A percentile compares a stretch with the other conserved stretches of the same genome.
Conservation (phyloP, 2,329 filamentous ascomycete genomes). For the Juglanconis juglandina region DNA sequence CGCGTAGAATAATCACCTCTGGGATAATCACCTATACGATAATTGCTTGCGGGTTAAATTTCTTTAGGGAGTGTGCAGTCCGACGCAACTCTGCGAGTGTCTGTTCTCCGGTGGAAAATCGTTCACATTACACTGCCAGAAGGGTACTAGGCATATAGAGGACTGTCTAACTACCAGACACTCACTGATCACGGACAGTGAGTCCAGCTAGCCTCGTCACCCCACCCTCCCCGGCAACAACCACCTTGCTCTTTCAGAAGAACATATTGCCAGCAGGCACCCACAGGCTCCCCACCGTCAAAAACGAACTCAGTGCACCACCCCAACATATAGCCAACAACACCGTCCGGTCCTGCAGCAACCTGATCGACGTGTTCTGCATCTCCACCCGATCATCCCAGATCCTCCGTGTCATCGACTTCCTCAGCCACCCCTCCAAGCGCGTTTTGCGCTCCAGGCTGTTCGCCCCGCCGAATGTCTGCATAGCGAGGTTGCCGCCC, state of each 20-base stretch:
- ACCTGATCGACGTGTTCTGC: constrained; percentile 29
- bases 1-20: too few relatives aligned
- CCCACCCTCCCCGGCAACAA: neutral
- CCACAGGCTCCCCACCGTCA: constrained; percentile 29
- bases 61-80: too few relatives aligned
- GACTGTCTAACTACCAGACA: too few relatives aligned
- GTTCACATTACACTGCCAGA: too few relatives aligned
- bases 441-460: constrained; percentile 29
- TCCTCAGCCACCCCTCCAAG: constrained; percentile 26
- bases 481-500: constrained; percentile 17
- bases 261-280: constrained; percentile 20
- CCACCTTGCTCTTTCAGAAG: too few relatives aligned
- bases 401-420: constrained; percentile 26
- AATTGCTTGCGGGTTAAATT: too few relatives aligned
- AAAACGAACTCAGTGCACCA: constrained; percentile 26
- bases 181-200: neutral
- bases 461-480: constrained; percentile 34
- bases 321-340: constrained; percentile 33
- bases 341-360: constrained; percentile 33
- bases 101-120: too few relatives aligned
- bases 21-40: too few relatives aligned
- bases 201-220: neutral
- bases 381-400: constrained; percentile 29
- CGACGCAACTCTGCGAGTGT: too few relatives aligned
- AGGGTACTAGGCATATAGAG: too few relatives aligned